These are phyloP conservation scores for Elasticomyces elasticus DNA, from an alignment of 495 filamentous ascomycete species.

Conservation along the genomic window DNA sequence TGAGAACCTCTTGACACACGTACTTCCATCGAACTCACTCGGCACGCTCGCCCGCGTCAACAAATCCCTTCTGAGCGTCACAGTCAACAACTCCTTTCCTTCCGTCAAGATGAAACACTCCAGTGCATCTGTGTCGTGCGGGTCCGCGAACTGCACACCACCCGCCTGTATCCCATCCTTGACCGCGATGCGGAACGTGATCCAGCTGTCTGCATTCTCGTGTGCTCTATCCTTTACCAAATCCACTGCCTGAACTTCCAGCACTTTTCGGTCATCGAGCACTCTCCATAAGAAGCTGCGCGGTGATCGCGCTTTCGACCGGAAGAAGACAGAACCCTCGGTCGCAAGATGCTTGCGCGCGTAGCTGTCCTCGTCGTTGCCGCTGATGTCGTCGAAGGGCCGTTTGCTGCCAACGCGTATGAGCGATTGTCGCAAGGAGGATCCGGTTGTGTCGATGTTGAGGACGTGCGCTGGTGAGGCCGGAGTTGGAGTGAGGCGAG, in stretches of 20 bases:
- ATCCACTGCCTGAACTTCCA: conserved; percentile 77
- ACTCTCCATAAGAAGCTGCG: conserved; percentile 85
- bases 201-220: conserved; percentile 44
- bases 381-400: conserved; percentile 34
- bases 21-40: conserved; percentile 66
- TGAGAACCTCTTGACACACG: conserved; percentile 56
- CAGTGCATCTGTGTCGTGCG: conserved; percentile 65
- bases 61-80: conserved; percentile 43
- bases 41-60: conserved; percentile 30
- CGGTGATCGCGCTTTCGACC: conserved; percentile 61
- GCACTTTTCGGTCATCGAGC: conserved; percentile 63
- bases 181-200: conserved; percentile 70
- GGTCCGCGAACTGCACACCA: conserved; percentile 72
- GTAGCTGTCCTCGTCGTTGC: conserved; percentile 67
- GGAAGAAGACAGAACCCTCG: conserved; percentile 75
- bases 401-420: conserved; percentile 31
- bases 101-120: conserved; percentile 68
- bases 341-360: conserved; percentile 60
- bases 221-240: conserved; percentile 55
- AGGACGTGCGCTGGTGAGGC: conserved; percentile 61
- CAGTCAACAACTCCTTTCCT: conserved; percentile 64
- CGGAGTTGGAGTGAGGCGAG: conserved; percentile 70
- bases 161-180: conserved; percentile 56
- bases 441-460: conserved; percentile 48
- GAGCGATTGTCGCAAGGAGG: conserved; percentile 23